Conservation (phyloP, 345 rosid genomes). For the Eucalyptus microcorys region DNA sequence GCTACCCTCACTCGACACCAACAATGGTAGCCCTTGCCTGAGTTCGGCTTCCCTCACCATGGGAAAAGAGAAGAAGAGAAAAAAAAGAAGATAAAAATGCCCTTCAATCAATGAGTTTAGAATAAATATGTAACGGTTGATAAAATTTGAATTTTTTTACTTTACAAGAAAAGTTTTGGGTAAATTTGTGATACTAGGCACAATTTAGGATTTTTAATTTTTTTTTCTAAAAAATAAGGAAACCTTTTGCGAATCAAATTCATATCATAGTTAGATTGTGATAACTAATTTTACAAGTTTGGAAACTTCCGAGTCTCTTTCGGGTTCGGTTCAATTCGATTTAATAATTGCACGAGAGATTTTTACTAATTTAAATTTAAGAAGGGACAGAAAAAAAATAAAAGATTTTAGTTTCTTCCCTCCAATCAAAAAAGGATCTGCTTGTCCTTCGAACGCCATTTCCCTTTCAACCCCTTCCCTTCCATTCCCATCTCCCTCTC, state of each 20-base stretch:
- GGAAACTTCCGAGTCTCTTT: background rate
- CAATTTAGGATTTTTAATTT: rapidly evolving
- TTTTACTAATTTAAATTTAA: background rate
- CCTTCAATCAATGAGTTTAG: rapidly evolving
- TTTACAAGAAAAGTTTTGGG: rapidly evolving
- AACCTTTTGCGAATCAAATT: background rate
- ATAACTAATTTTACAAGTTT: background rate
- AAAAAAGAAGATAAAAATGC: no score
- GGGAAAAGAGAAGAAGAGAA: rapidly evolving
- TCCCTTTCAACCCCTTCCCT: background rate
- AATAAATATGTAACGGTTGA: rapidly evolving
- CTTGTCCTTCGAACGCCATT: background rate
- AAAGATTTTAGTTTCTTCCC: background rate
- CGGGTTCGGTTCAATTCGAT: background rate
- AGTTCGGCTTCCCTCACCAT: rapidly evolving
- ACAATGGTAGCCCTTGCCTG: rapidly evolving
- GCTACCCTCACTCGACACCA: rapidly evolving
- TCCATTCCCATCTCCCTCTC: background rate
- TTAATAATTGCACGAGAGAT: rapidly evolving
- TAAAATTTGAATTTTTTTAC: no score
- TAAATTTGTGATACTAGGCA: rapidly evolving
- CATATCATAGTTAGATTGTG: background rate
- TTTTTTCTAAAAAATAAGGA: background rate
- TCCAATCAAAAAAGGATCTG: background rate
- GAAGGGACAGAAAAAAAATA: background rate